These are phyloP conservation scores for Colletotrichum paranaense DNA, from an alignment of 2,329 filamentous ascomycete genomes.

Conservation along the genomic window DNA sequence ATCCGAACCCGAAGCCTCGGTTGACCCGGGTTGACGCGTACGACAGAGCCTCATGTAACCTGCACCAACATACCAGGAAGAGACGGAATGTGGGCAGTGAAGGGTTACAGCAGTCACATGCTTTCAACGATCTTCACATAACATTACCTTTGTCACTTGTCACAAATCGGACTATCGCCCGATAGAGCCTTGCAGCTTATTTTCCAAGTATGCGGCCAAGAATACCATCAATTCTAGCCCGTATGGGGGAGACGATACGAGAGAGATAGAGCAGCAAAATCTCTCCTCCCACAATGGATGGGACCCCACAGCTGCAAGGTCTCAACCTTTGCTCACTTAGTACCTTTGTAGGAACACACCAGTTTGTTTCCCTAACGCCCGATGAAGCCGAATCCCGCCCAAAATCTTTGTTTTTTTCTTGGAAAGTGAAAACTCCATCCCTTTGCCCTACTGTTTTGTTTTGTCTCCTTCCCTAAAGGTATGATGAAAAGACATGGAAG, in stretches of 20 bases:
- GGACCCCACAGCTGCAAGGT: background rate
- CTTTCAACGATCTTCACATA: background rate
- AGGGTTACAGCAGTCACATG: constrained; percentile 16
- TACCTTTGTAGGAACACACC: constrained; percentile 18
- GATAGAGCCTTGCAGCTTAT: background rate
- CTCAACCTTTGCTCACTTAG: background rate
- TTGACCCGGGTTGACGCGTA: background rate
- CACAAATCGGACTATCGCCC: background rate
- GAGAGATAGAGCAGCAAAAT: no score
- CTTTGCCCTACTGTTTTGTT: constrained; percentile 20
- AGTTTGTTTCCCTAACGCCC: constrained; percentile 27
- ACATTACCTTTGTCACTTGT: background rate
- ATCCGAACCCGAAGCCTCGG: background rate
- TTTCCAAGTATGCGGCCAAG: constrained; percentile 4
- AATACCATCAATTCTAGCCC: constrained; percentile 27
- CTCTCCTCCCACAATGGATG: background rate
- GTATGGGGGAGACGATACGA: background rate
- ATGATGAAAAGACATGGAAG: constrained; percentile 7
- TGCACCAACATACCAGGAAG: background rate
- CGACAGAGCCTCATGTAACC: background rate
- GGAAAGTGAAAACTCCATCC: constrained; percentile 22
- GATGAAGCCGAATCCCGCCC: constrained; percentile 9
- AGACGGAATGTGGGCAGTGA: background rate
- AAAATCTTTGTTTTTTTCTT: constrained; percentile 9
- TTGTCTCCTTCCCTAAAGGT: constrained; percentile 21